These are phyloP conservation scores for Parachaetomium inaequale DNA, from an alignment of 495 filamentous ascomycete species.

Conservation along the genomic window DNA sequence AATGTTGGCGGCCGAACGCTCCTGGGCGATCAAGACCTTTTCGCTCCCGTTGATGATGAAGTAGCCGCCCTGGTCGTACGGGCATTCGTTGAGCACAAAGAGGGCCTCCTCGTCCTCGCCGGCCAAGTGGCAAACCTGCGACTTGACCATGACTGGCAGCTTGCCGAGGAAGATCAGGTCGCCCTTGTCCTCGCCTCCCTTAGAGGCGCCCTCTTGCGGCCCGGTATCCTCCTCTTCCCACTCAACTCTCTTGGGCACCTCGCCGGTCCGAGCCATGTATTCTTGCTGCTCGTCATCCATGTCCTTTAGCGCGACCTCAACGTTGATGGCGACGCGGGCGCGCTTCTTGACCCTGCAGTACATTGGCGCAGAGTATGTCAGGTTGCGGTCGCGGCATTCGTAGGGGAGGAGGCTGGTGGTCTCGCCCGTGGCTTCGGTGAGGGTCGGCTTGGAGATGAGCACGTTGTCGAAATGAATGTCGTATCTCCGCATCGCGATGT, in stretches of 20 bases:
- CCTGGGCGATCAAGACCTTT: constrained; percentile 97
- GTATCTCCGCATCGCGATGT: constrained; percentile 80
- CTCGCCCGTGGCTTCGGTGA: constrained; percentile 87
- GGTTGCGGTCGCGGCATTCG: constrained; percentile 87
- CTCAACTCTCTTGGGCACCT: constrained; percentile 49
- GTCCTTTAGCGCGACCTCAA: constrained; percentile 57
- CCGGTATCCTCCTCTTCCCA: constrained; percentile 56
- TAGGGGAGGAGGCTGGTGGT: constrained; percentile 80
- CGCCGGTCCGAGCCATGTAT: constrained; percentile 44
- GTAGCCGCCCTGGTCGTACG: constrained; percentile 96
- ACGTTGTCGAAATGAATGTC: constrained; percentile 88
- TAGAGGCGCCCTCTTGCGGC: constrained; percentile 35
- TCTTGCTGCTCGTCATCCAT: constrained; percentile 59
- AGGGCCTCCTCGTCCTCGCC: constrained; percentile 74
- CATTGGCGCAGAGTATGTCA: constrained; percentile 90
- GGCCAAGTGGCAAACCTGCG: constrained; percentile 83
- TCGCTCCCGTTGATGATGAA: constrained; percentile 99
- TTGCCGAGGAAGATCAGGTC: constrained; percentile 78
- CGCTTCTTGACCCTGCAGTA: constrained; percentile 80
- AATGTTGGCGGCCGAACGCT: constrained; percentile 95
- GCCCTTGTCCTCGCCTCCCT: constrained; percentile 39
- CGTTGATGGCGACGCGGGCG: constrained; percentile 75
- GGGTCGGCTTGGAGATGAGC: constrained; percentile 75
- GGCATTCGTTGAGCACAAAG: constrained; percentile 88
- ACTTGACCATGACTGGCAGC: constrained; percentile 96